Conservation (phyloP, 495 filamentous ascomycete genomes). For the Penicillium cinerascens region DNA sequence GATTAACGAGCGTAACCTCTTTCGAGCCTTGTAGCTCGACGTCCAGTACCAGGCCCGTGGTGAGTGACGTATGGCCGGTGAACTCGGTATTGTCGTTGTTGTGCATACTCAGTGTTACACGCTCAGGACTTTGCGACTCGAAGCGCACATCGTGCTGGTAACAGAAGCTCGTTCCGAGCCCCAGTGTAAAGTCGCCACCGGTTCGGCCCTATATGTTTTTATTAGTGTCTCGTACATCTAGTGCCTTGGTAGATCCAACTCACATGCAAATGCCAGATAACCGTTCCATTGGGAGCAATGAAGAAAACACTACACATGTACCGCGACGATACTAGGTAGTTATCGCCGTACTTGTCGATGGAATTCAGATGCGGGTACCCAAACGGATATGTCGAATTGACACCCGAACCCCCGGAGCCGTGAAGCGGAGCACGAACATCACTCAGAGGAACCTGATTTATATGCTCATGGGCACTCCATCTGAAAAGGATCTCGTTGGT, state of each 20-base stretch:
- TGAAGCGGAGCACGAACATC: conserved; percentile 11
- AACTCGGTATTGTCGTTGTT: conserved; percentile 26
- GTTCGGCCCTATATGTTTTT: conserved; percentile 3
- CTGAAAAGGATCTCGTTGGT: conserved; percentile 37
- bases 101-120: conserved; percentile 20
- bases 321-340: conserved; percentile 34
- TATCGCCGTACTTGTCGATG: conserved; percentile 30
- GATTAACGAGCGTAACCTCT: conserved; percentile 5
- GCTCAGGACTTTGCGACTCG: conserved; percentile 4
- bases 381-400: conserved; percentile 24
- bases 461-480: conserved; percentile 35
- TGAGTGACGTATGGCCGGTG: conserved; percentile 10
- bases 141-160: conserved; percentile 31
- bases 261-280: conserved; percentile 39
- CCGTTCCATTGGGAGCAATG: conserved; percentile 25
- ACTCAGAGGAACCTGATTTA: conserved; percentile 17
- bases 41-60: conserved; percentile 21
- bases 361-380: conserved; percentile 43
- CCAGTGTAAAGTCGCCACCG: conserved; percentile 33
- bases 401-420: conserved; percentile 9
- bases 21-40: conserved; percentile 17
- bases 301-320: conserved; percentile 37
- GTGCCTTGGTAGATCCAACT: background rate
- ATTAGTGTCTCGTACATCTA: background rate
- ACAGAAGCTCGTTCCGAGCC: conserved; percentile 11